A percentile compares a stretch with the other conserved stretches of the same genome.
phyloP scores from a whole-genome alignment of 2,329 filamentous ascomycete genomes.

The Dendryphion nanum region DNA sequence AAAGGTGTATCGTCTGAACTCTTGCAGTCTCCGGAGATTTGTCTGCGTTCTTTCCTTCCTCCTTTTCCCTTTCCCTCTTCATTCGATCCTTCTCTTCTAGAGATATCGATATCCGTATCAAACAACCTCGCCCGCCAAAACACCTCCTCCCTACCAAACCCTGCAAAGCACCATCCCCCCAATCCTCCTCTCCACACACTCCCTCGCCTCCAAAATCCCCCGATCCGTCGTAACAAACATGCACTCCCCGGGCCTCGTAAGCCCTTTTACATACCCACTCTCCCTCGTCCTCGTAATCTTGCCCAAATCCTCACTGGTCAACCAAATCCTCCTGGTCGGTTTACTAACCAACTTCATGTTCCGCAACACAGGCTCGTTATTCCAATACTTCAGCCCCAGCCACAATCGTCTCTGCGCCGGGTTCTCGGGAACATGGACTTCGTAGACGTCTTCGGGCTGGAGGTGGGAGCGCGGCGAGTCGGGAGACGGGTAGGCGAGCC shows the following conservation, averaged over 20 bases:
- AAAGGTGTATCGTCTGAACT: too few species aligned
- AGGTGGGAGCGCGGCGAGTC: slow-evolving; percentile 7
- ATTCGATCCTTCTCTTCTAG: too few species aligned
- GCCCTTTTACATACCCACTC: slow-evolving; percentile 65
- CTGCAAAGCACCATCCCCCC: slow-evolving; percentile 80
- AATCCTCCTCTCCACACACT: slow-evolving; percentile 75
- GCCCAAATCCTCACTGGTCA: slow-evolving; percentile 62
- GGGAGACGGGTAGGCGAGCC: slow-evolving; percentile 28
- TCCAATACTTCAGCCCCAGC: slow-evolving; percentile 88
- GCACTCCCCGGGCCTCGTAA: slow-evolving; percentile 76
- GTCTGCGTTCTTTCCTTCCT: too few species aligned
- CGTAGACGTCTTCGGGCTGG: slow-evolving; percentile 19
- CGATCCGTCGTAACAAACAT: slow-evolving; percentile 75
- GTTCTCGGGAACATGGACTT: slow-evolving; percentile 51
- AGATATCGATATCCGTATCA: too few species aligned
- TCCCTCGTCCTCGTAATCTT: slow-evolving; percentile 67
- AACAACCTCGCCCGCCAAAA: too few species aligned
- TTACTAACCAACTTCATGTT: slow-evolving; percentile 68
- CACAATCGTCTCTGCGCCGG: slow-evolving; percentile 74
- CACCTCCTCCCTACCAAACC: slow-evolving; percentile 44
- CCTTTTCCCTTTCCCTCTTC: too few species aligned
- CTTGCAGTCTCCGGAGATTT: too few species aligned
- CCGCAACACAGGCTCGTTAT: slow-evolving; percentile 74
- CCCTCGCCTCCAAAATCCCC: slow-evolving; percentile 77
- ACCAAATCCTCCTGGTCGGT: slow-evolving; percentile 69